Evolutionary conservation across 306 rosid genomes (phyloP).

Genomic region (Vigna reflexopilosa): DNA sequence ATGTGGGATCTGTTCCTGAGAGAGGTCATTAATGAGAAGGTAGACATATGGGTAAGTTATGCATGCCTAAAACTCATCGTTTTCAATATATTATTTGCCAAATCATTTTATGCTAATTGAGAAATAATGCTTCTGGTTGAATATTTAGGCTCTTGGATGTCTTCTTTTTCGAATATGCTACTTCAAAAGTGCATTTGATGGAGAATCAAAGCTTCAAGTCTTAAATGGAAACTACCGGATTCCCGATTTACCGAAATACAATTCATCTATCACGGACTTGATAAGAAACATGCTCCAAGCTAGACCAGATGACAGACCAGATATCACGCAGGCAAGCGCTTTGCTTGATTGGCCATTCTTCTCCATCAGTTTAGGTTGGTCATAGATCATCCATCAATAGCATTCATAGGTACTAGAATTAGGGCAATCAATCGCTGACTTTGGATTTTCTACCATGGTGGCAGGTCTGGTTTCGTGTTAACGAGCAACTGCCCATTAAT

Average conservation of each 20-base stretch:
- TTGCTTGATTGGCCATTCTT: slow-evolving; percentile 99
- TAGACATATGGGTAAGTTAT: slow-evolving; percentile 95
- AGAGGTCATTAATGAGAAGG: slow-evolving; percentile 92
- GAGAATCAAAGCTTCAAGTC: slow-evolving; percentile 97
- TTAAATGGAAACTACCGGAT: slow-evolving; percentile 98
- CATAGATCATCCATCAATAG: slow-evolving; percentile 79
- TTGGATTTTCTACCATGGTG: slow-evolving; percentile 40
- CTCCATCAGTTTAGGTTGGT: slow-evolving; percentile 99
- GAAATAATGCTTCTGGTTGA: slow-evolving; percentile 41
- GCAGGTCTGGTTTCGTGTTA: slow-evolving; percentile 99
- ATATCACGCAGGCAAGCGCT: slow-evolving; percentile 99
- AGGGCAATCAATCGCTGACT: slow-evolving; percentile 55
- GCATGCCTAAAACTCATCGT: slow-evolving; percentile 19
- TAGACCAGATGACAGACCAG: slow-evolving; percentile 96
- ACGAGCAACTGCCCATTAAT: slow-evolving; percentile 79
- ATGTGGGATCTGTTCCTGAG: slow-evolving; percentile 97
- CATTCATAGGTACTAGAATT: slow-evolving; percentile 61
- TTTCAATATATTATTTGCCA: slow-evolving; percentile 29
- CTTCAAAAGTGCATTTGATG: slow-evolving; percentile 97
- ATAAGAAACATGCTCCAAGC: slow-evolving; percentile 96
- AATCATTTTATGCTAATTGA: slow-evolving; percentile 23
- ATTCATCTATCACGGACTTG: slow-evolving; percentile 68
- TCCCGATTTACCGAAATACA: slow-evolving; percentile 85
- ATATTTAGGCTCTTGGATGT: slow-evolving; percentile 95
- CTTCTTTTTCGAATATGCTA: slow-evolving; percentile 96